These are phyloP conservation scores for Diutina scorzettiae DNA, from an alignment of 1,139 yeast species.

Conservation along the genomic window DNA sequence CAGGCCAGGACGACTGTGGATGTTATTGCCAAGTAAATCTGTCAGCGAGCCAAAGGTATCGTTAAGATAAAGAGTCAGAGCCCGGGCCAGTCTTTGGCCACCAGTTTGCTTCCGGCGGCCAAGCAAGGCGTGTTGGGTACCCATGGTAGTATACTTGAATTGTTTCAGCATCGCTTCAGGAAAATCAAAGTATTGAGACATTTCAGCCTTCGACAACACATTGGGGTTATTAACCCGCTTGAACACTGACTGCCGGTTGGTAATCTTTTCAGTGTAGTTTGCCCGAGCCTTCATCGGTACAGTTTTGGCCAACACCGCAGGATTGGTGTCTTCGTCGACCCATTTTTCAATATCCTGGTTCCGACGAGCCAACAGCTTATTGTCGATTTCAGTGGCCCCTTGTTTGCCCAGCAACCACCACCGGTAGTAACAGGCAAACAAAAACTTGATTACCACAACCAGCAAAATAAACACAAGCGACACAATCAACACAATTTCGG, in stretches of 20 bases:
- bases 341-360: constrained; percentile 65
- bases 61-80: constrained; percentile 15
- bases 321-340: constrained; percentile 43
- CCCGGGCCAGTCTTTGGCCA: constrained; percentile 12
- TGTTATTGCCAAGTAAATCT: constrained; percentile 17
- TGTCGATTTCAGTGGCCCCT: constrained; percentile 59
- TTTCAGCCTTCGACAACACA: constrained; percentile 28
- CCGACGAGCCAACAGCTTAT: constrained; percentile 32
- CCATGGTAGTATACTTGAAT: constrained; percentile 44
- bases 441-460: constrained; percentile 62
- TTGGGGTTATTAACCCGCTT: constrained; percentile 14
- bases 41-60: constrained; percentile 23
- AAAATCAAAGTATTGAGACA: constrained; percentile 29
- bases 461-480: constrained; percentile 79
- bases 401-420: constrained; percentile 72
- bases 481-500: constrained; percentile 65
- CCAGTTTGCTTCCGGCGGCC: constrained; percentile 12
- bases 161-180: constrained; percentile 26
- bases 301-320: constrained; percentile 42
- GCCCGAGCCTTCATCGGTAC: constrained; percentile 44
- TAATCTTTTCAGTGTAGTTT: constrained; percentile 27
- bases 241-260: constrained; percentile 36
- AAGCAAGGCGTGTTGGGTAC: constrained; percentile 38
- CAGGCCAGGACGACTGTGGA: constrained; percentile 20
- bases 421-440: constrained; percentile 79